Base-by-base conservation (phyloP, 805 yeast genomes). In the Candida xyloterini region DNA sequence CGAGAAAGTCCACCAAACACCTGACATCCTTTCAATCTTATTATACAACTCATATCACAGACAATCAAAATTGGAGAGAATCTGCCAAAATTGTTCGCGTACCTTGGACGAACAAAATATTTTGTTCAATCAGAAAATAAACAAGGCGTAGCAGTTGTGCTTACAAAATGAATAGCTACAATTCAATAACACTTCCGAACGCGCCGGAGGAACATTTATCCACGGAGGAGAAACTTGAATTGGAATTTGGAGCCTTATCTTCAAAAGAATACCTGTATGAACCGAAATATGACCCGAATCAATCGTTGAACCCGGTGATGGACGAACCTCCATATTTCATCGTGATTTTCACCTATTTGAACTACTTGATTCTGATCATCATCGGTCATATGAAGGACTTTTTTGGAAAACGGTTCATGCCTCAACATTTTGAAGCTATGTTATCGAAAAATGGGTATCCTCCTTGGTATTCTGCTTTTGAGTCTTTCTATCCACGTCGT, bases 381-480 rank as follows among this genome's bases (percentile, higher is more conserved):
- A 74, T 88, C 44, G 99, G 99, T 25, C 96, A 93, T 58, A 66
- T 89, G 27, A 80, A 89, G 52, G 99, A 93, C 66, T 91, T 81
- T 61, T 74, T 88, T 44, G 96, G 95, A 40, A 77, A 83, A 58
- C 65, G 70, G 15, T 84, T 90, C 63, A 75, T 74, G 57, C 84
- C 85, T 14, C 73, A 76, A 37, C 75, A 72, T 39, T 84, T 83
- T 53, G 67, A 64, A 28, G 84, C 83, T 48, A 70, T 90, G 43
- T 63, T 82, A 37, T 91, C 86, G 56, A 73, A 74, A 48, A 81
- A 91, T 59, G 99, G 99, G 1, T 80, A 86, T 55, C 97, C 99
- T 24, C 98, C 99, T 21, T 84, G 96, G 84, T 85, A 84, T 54
- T 84, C 93, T 18, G 91, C 89, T 33, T 89, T 91, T 60, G 99